Evolutionary conservation across 441 rosid species (phyloP).

Genomic region (Daphne laureola): DNA sequence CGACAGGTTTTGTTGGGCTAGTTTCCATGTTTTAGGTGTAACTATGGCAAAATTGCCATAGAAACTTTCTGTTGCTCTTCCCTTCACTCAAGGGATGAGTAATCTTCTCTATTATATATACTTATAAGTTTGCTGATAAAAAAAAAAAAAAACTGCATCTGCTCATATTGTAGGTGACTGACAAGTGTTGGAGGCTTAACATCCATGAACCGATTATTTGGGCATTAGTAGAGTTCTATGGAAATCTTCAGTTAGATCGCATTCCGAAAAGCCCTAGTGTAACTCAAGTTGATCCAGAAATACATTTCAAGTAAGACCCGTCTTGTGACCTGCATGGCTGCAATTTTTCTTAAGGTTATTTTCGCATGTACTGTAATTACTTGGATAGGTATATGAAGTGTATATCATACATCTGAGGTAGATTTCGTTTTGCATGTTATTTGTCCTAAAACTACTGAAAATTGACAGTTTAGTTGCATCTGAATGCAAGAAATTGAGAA

Average conservation of each 20-base stretch:
- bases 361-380: no score
- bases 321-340: conserved; percentile 7
- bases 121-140: no score
- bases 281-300: conserved; percentile 96
- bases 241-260: conserved; percentile 77
- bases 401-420: not conserved
- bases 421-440: not conserved
- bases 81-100: no score
- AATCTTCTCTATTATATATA: no score
- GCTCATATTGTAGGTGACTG: conserved; percentile 60
- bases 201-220: conserved; percentile 99
- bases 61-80: no score
- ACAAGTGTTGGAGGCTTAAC: conserved; percentile 83
- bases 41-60: no score
- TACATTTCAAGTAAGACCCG: conserved; percentile 68
- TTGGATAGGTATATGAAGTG: no score
- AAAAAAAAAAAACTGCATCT: conserved; percentile 16
- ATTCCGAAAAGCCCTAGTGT: conserved; percentile 70
- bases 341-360: not conserved
- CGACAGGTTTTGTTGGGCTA: no score
- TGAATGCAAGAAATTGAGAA: no score
- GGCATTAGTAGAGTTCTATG: conserved; percentile 76
- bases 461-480: no score
- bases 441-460: not conserved
- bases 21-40: no score